Conservation (phyloP, 2,329 filamentous ascomycete species). For the Fusarium avenaceum region DNA sequence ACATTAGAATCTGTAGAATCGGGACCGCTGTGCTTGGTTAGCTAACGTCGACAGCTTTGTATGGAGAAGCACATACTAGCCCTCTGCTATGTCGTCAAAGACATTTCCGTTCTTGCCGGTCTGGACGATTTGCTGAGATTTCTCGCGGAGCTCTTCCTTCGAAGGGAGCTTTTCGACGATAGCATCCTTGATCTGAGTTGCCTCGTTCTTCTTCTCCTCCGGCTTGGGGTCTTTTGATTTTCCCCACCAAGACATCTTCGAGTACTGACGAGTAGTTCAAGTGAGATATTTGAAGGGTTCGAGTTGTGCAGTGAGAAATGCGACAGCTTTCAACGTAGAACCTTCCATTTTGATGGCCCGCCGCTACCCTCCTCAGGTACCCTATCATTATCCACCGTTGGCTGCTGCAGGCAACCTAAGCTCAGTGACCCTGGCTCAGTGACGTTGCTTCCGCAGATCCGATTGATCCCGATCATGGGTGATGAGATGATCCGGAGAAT, state of each 20-base stretch:
- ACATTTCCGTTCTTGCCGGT: slow-evolving; percentile 76
- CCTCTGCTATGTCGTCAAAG: slow-evolving; percentile 82
- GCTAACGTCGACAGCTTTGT: slow-evolving; percentile 13
- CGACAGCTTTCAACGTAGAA: slow-evolving; percentile 12
- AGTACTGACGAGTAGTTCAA: background rate
- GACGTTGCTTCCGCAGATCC: slow-evolving; percentile 47
- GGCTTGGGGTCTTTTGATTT: slow-evolving; percentile 55
- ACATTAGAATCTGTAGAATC: slow-evolving; percentile 88
- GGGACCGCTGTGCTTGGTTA: slow-evolving; percentile 56
- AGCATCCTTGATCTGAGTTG: slow-evolving; percentile 44
- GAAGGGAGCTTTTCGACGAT: slow-evolving; percentile 64
- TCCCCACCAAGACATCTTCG: slow-evolving; percentile 60
- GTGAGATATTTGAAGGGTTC: background rate
- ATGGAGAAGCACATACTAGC: slow-evolving; percentile 71
- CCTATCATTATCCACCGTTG: slow-evolving; percentile 22
- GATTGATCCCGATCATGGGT: slow-evolving; percentile 42
- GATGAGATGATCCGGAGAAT: slow-evolving; percentile 47
- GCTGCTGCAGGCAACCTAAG: slow-evolving; percentile 11
- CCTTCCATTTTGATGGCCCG: slow-evolving; percentile 41
- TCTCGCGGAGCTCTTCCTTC: slow-evolving; percentile 65
- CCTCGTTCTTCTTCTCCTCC: slow-evolving; percentile 47
- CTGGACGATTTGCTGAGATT: slow-evolving; percentile 70
- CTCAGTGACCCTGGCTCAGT: slow-evolving; percentile 16
- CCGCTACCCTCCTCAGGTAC: slow-evolving; percentile 18
- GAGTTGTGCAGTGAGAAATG: background rate